A percentile compares a stretch with the other conserved stretches of the same genome.
Conservation (phyloP, 2,329 filamentous ascomycete genomes). For the Chalaropsis thielavioides region DNA sequence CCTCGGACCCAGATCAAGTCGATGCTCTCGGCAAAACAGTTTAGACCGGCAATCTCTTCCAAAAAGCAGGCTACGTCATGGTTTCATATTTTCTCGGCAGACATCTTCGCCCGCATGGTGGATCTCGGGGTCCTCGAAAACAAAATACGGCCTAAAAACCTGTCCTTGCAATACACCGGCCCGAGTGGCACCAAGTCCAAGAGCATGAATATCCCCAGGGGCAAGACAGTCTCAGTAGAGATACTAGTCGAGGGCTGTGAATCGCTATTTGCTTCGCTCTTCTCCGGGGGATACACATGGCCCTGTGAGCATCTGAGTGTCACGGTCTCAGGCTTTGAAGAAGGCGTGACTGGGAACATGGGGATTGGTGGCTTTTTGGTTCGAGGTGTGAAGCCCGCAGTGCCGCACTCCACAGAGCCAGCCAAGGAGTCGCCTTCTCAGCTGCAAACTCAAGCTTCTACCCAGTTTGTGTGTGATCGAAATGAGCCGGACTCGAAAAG, state of each 20-base stretch:
- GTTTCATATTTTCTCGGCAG: constrained; percentile 80
- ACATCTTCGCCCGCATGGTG: constrained; percentile 78
- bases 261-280: constrained; percentile 52
- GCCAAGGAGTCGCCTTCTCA: not conserved
- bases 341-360: constrained; percentile 68
- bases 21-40: constrained; percentile 94
- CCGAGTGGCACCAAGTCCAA: constrained; percentile 60
- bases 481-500: constrained; percentile 9
- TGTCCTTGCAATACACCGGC: constrained; percentile 71
- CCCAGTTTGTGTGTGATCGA: not conserved
- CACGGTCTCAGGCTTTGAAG: constrained; percentile 84
- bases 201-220: constrained; percentile 60
- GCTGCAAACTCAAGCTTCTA: not conserved
- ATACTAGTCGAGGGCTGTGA: constrained; percentile 13
- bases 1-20: constrained; percentile 86
- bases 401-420: not conserved
- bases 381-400: constrained; percentile 30
- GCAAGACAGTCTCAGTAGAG: constrained; percentile 56
- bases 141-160: constrained; percentile 69
- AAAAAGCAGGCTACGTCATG: constrained; percentile 68
- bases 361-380: constrained; percentile 80
- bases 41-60: constrained; percentile 67
- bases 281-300: constrained; percentile 61
- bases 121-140: constrained; percentile 85
- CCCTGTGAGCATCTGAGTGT: constrained; percentile 83